phyloP scores from a whole-genome alignment of 768 basidiomycete genomes.

The Boletus vinaceobasis region DNA sequence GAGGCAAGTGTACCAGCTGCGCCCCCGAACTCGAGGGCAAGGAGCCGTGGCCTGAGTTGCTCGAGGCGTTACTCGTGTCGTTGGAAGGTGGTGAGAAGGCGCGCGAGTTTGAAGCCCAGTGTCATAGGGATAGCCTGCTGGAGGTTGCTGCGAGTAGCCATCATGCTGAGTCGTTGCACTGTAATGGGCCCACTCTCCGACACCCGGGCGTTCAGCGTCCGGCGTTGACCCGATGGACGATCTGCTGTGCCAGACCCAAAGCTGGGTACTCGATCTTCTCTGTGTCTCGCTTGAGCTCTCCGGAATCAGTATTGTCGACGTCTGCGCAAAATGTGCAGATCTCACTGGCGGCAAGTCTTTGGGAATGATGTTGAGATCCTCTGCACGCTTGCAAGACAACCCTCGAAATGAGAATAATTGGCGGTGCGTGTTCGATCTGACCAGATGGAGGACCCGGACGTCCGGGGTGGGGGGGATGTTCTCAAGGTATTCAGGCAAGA shows the following conservation, averaged over 20 bases:
- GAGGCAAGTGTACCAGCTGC: conserved; percentile 46
- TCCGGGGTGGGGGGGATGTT: conserved; percentile 40
- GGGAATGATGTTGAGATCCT: conserved; percentile 40
- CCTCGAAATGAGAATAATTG: conserved; percentile 30
- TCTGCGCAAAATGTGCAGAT: conserved; percentile 35
- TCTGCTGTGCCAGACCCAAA: conserved; percentile 41
- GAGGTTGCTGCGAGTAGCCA: conserved; percentile 47
- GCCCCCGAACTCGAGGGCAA: conserved; percentile 43
- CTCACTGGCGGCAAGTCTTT: conserved; percentile 34
- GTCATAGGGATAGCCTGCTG: conserved; percentile 49
- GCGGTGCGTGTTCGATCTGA: conserved; percentile 31
- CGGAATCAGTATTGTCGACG: conserved; percentile 37
- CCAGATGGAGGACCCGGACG: conserved; percentile 40
- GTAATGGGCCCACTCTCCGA: conserved; percentile 48
- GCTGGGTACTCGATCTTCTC: conserved; percentile 45
- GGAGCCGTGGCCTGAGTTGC: conserved; percentile 36
- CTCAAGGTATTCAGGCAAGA: conserved; percentile 34
- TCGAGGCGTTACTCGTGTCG: conserved; percentile 37
- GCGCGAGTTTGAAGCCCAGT: conserved; percentile 45
- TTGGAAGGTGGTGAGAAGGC: conserved; percentile 41
- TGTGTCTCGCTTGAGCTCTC: conserved; percentile 38
- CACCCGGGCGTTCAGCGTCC: too few relatives aligned
- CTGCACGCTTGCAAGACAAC: conserved; percentile 36
- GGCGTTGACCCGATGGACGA: conserved; percentile 38
- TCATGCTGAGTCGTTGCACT: conserved; percentile 48